A percentile compares a stretch with the other conserved stretches of the same genome.
Evolutionary conservation across 2,329 filamentous ascomycete species (phyloP).

Genomic region (Pseudodiploospora longispora): DNA sequence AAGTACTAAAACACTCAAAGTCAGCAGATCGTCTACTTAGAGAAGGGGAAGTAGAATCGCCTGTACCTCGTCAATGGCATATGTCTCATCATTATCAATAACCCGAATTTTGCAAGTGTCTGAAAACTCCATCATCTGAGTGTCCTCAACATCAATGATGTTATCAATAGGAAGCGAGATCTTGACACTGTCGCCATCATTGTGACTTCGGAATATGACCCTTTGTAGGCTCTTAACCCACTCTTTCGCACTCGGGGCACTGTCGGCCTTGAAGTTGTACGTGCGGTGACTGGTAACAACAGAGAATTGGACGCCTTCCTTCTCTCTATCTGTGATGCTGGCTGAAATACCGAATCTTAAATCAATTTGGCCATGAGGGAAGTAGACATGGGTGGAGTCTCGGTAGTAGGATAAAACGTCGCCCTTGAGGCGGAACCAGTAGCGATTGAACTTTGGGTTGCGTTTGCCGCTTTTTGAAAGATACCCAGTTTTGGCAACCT

Average conservation of each 20-base stretch:
- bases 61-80: constrained; percentile 79
- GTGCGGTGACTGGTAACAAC: constrained; percentile 75
- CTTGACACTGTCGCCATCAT: constrained; percentile 95
- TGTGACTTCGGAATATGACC: constrained; percentile 91
- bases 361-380: constrained; percentile 85
- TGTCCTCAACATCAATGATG: constrained; percentile 87
- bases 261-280: constrained; percentile 86
- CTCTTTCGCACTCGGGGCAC: constrained; percentile 78
- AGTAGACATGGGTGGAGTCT: constrained; percentile 79
- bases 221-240: constrained; percentile 94
- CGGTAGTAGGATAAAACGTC: constrained; percentile 87
- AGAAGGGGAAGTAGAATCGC: constrained; percentile 93
- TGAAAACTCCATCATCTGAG: constrained; percentile 80
- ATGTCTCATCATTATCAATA: constrained; percentile 89
- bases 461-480: constrained; percentile 81
- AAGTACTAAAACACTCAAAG: constrained; percentile 58
- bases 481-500: constrained; percentile 77
- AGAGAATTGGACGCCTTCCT: constrained; percentile 68
- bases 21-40: not conserved
- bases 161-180: constrained; percentile 85
- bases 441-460: constrained; percentile 79
- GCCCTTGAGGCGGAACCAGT: constrained; percentile 89
- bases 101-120: constrained; percentile 92
- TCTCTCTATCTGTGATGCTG: constrained; percentile 66
- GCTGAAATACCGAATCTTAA: constrained; percentile 86